Evolutionary conservation across 2,329 filamentous ascomycete genomes (phyloP), one percentile per base, ranked within the genome.

Genomic region (Fusarium temperatum): DNA sequence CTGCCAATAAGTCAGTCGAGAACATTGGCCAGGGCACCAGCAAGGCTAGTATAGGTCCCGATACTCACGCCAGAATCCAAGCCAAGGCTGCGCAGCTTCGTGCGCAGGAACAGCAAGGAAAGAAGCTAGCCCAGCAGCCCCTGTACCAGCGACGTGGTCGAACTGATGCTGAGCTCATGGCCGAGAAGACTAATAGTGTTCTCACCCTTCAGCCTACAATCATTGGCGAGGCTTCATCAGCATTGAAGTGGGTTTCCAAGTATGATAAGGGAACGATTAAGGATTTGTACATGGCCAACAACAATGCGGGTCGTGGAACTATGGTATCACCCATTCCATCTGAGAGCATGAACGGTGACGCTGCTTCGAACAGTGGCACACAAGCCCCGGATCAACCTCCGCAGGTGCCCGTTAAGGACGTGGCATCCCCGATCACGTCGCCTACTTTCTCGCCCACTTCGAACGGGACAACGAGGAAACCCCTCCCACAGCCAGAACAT

Each of bases 171-270:
- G 90, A 85, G 74, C 82, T 82, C 81, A 89, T 83, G 86, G 90
- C 81, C 72, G 88, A 85, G 64, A 98, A 97, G 87, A 98, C 95
- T 7, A 95, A 92, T 82, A 99, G 96, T 75, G 89, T 97, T 63
- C 88, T 98, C 79, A 98, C 95, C 7, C 85, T 98, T 53, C 95
- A 98, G 80, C 93, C 95, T 3, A 89, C 91, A 60, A 92, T 98
- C 70, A 87, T 95, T 78, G 94, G 88, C 60, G 96, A 98, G 81
- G 96, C 95, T 24, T 96, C 93, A 14, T 93, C 95, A 30, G 96
- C 96, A 3, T 92, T 99, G 91, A 97, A 98, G 82, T 99, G 96
- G 96, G 94, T 96, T 38, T 96, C 88, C 82, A 95, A 95, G 78
- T 98, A 98, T 80, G 96, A 98, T 83, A 97, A 96, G 83, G 92